These are phyloP conservation scores for Trypanosoma boissoni DNA, from an alignment of 208 protist genomes.

Conservation along the genomic window DNA sequence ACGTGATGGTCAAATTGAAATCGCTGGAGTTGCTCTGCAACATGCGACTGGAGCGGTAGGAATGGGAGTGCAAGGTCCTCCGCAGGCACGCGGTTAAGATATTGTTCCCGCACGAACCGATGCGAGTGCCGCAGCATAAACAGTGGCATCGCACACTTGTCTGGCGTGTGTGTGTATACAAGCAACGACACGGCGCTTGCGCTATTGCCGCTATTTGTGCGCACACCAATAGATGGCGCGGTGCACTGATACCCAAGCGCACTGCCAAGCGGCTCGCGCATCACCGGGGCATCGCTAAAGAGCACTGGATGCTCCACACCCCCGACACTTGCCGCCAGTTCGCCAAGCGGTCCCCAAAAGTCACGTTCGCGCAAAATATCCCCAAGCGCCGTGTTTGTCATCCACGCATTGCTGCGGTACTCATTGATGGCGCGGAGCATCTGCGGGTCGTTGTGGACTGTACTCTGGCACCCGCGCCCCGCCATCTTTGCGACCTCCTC, in stretches of 20 bases:
- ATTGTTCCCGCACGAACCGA: slow-evolving; percentile 61
- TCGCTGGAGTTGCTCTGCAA: slow-evolving; percentile 62
- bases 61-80: slow-evolving; percentile 46
- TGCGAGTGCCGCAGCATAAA: slow-evolving; percentile 74
- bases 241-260: slow-evolving; percentile 80
- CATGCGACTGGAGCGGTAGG: slow-evolving; percentile 64
- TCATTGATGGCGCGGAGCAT: slow-evolving; percentile 80
- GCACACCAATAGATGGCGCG: slow-evolving; percentile 71
- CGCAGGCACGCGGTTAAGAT: slow-evolving; percentile 42
- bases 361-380: slow-evolving; percentile 29
- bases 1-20: slow-evolving; percentile 68
- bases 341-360: slow-evolving; percentile 29
- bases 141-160: slow-evolving; percentile 37
- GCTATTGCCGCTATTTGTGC: slow-evolving; percentile 38
- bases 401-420: slow-evolving; percentile 85
- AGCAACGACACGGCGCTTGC: slow-evolving; percentile 60
- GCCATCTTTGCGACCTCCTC: slow-evolving; percentile 36
- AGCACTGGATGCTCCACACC: slow-evolving; percentile 68
- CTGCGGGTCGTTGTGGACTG: slow-evolving; percentile 68
- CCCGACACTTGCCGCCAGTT: slow-evolving; percentile 54
- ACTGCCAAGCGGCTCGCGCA: slow-evolving; percentile 73
- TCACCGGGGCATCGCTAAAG: slow-evolving; percentile 71
- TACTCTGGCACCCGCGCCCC: slow-evolving; percentile 56
- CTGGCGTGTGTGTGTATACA: slow-evolving; percentile 68
- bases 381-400: slow-evolving; percentile 61